These are phyloP conservation scores for Zostera marina DNA, from an alignment of 116 monocot genomes.

Conservation along the genomic window DNA sequence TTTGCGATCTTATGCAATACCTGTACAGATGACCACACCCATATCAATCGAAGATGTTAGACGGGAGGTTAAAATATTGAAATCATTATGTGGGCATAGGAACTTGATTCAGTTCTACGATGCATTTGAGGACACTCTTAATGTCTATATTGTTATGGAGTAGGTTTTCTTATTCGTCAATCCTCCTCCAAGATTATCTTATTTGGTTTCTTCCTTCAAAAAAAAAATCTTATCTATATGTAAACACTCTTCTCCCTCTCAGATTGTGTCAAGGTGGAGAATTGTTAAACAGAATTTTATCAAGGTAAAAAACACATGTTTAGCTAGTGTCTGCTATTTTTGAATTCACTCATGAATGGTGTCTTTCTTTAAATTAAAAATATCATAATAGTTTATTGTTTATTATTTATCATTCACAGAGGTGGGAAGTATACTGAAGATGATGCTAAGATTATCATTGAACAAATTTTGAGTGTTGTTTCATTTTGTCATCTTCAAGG, in stretches of 20 bases:
- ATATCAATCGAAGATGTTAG: slow-evolving; percentile 95
- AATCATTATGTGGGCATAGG: slow-evolving; percentile 60
- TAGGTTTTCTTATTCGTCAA: slow-evolving; percentile 22
- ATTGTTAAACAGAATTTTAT: slow-evolving; percentile 80
- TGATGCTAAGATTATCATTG: slow-evolving; percentile 74
- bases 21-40: slow-evolving; percentile 84
- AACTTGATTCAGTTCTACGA: slow-evolving; percentile 83
- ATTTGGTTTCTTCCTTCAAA: too few relatives aligned
- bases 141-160: slow-evolving; percentile 89
- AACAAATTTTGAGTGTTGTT: slow-evolving; percentile 72
- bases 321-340: background rate
- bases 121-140: slow-evolving; percentile 92
- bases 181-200: background rate
- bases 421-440: slow-evolving; percentile 90
- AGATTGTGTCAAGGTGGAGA: slow-evolving; percentile 98
- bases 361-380: slow-evolving; percentile 1
- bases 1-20: background rate
- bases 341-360: slow-evolving; percentile 1
- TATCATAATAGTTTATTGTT: background rate
- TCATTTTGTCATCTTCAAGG: slow-evolving; percentile 97
- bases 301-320: slow-evolving; percentile 34
- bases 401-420: slow-evolving; percentile 16
- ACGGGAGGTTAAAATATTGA: slow-evolving; percentile 92
- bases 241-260: background rate
- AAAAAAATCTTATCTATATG: background rate